Evolutionary conservation across 2,329 filamentous ascomycete genomes (phyloP).

Genomic region (Fusarium oligoseptatum): DNA sequence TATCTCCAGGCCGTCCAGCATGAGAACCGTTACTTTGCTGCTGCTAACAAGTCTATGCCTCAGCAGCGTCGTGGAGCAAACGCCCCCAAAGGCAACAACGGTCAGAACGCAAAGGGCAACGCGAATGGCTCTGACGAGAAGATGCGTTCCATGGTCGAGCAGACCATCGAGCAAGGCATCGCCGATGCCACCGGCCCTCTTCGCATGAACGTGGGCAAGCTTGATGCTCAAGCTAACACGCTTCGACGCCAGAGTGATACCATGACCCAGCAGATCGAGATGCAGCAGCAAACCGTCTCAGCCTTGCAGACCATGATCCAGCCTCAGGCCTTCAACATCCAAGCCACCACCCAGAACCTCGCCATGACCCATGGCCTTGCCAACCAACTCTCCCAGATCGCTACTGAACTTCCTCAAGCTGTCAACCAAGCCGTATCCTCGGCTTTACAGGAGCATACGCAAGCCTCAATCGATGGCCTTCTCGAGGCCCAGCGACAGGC

Average conservation of each 20-base stretch:
- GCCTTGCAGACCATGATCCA: slow-evolving; percentile 39
- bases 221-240: slow-evolving; percentile 22
- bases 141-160: slow-evolving; percentile 49
- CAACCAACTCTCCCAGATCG: slow-evolving; percentile 43
- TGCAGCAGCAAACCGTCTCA: slow-evolving; percentile 36
- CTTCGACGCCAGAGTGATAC: slow-evolving; percentile 45
- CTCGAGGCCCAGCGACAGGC: slow-evolving; percentile 40
- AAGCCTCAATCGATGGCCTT: slow-evolving; percentile 36
- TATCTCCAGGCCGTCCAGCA: slow-evolving; percentile 45
- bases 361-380: slow-evolving; percentile 31
- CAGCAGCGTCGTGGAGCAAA: slow-evolving; percentile 6
- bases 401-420: slow-evolving; percentile 43
- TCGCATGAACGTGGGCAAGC: slow-evolving; percentile 43
- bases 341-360: slow-evolving; percentile 42
- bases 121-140: slow-evolving; percentile 33
- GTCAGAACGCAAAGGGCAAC: slow-evolving; percentile 3
- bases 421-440: slow-evolving; percentile 45
- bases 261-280: slow-evolving; percentile 46
- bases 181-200: slow-evolving; percentile 49
- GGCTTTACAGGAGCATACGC: slow-evolving; percentile 41
- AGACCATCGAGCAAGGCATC: slow-evolving; percentile 51
- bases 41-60: slow-evolving; percentile 8
- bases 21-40: slow-evolving; percentile 40
- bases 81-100: background rate
- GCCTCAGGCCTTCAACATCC: slow-evolving; percentile 34